phyloP scores from a whole-genome alignment of 805 yeast genomes.

The Metschnikowia cerradonensis region DNA sequence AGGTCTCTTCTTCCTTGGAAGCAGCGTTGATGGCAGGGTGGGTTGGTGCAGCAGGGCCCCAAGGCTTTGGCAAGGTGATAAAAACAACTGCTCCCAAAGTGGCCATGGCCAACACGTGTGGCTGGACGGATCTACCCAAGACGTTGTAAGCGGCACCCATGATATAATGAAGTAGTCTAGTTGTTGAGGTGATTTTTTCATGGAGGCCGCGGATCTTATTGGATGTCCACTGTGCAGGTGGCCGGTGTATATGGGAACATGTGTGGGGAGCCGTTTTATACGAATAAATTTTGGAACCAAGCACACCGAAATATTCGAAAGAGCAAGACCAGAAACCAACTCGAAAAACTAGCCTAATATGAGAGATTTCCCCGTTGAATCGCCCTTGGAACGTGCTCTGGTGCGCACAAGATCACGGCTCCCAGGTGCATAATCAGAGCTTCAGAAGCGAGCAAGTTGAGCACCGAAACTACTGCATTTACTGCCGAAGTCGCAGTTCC shows the following conservation, averaged over 20 bases:
- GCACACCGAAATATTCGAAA: too few species aligned
- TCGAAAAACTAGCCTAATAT: not conserved
- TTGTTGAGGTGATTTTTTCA: not conserved
- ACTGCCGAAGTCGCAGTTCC: not conserved
- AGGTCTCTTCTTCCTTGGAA: constrained; percentile 86
- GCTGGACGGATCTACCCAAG: constrained; percentile 77
- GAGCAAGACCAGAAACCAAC: not conserved
- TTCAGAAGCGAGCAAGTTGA: not conserved
- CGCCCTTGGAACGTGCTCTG: too few species aligned
- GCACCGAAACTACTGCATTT: not conserved
- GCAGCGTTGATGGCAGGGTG: constrained; percentile 70
- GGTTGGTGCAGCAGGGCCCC: constrained; percentile 57
- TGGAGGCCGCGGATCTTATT: constrained; percentile 12
- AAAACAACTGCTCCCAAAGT: constrained; percentile 69
- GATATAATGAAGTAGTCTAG: not conserved
- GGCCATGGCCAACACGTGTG: constrained; percentile 79
- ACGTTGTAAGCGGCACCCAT: constrained; percentile 87
- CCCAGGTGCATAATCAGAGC: not conserved
- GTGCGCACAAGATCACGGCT: not conserved
- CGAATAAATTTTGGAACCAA: not conserved
- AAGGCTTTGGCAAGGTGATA: constrained; percentile 69
- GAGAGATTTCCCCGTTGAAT: too few species aligned
- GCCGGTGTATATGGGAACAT: not conserved
- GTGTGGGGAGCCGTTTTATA: not conserved
- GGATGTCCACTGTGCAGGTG: constrained; percentile 9